Conservation (phyloP, 352 stramenopile genomes). For the Globisporangium viniferum region DNA sequence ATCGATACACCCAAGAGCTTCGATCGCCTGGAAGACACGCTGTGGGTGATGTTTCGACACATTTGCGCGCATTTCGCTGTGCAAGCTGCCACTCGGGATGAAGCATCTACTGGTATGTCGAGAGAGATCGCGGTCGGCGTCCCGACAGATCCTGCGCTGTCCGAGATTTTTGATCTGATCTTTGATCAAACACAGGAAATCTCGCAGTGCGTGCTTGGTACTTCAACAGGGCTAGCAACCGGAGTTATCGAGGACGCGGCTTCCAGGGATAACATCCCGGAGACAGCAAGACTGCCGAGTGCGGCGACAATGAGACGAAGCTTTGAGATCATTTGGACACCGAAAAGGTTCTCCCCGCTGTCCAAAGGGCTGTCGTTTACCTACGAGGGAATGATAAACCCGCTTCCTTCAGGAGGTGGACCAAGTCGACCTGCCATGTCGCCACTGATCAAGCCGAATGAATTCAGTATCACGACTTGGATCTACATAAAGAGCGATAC, state of each 20-base stretch:
- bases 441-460: conserved; percentile 55
- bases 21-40: conserved; percentile 20
- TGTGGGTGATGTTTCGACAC: conserved; percentile 38
- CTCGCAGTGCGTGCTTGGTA: not conserved
- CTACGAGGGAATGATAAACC: conserved; percentile 53
- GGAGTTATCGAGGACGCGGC: not conserved
- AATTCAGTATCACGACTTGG: conserved; percentile 90
- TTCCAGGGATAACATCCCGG: not conserved
- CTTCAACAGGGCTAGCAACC: not conserved
- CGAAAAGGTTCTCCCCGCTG: conserved; percentile 52
- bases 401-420: conserved; percentile 6
- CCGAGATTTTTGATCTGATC: conserved; percentile 7
- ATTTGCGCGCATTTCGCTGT: conserved; percentile 40
- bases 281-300: conserved; percentile 1
- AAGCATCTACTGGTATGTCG: not conserved
- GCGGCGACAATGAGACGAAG: conserved; percentile 33
- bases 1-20: conserved; percentile 9
- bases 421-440: conserved; percentile 32
- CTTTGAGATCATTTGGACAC: conserved; percentile 69
- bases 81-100: not conserved
- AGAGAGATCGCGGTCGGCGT: not conserved
- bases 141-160: conserved; percentile 7
- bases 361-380: conserved; percentile 52
- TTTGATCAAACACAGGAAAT: conserved; percentile 8
- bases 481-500: conserved; percentile 47